Evolutionary conservation across 73 alveolate genomes (phyloP).

Genomic region (Halteria grandinella): DNA sequence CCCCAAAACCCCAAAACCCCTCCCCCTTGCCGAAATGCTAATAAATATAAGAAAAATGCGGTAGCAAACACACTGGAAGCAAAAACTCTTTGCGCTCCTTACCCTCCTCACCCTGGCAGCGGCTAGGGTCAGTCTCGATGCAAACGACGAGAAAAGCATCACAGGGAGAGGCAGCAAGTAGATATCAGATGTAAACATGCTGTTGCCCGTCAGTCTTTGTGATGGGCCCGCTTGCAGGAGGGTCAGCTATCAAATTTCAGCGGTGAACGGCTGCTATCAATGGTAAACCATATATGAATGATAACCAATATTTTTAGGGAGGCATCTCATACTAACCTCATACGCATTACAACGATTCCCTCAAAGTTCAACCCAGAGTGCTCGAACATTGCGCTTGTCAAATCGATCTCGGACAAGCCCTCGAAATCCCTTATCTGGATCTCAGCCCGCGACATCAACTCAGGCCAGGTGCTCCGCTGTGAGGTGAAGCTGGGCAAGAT

Average conservation of each 20-base stretch:
- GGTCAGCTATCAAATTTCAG: constrained; percentile 52
- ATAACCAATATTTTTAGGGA: constrained; percentile 25
- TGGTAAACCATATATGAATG: constrained; percentile 26
- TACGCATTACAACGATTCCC: constrained; percentile 20
- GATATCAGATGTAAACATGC: constrained; percentile 36
- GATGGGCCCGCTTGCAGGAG: constrained; percentile 37
- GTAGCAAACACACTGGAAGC: too few relatives aligned
- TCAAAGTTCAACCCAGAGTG: constrained; percentile 46
- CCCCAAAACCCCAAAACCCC: background rate
- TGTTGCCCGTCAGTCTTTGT: constrained; percentile 49
- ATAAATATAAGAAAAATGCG: constrained; percentile 18
- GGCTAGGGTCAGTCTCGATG: too few relatives aligned
- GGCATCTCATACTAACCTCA: constrained; percentile 56
- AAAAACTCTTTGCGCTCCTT: too few relatives aligned
- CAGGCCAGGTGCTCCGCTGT: constrained; percentile 62
- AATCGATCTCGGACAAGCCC: constrained; percentile 27
- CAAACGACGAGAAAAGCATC: too few relatives aligned
- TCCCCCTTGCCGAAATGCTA: too few relatives aligned
- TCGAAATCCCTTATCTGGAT: constrained; percentile 63
- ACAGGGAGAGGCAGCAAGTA: too few relatives aligned
- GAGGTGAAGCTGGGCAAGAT: constrained; percentile 58
- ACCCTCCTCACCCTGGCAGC: too few relatives aligned
- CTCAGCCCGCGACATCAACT: constrained; percentile 59
- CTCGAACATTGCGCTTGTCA: constrained; percentile 20
- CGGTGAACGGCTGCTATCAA: constrained; percentile 65